Evolutionary conservation across 257 asterid genomes (phyloP), one percentile per base, ranked within the genome.

Genomic region (Primulina tabacum): DNA sequence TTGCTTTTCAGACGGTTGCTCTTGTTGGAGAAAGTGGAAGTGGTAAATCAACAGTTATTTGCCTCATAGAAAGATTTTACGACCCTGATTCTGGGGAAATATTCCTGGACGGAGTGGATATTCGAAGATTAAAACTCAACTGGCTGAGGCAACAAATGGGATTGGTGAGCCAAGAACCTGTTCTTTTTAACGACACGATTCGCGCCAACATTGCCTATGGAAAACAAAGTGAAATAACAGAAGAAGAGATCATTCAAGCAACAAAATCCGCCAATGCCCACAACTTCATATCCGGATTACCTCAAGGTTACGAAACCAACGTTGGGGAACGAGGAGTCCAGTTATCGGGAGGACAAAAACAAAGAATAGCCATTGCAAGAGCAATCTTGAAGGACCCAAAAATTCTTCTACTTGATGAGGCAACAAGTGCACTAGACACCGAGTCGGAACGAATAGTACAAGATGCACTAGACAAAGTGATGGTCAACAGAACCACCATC

Each of bases 81-180:
- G 81, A 82, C 72, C 94, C 96, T 0, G 85, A 85, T 65, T 74
- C 83, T 0, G 97, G 97, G 2, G 30, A 28, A 1, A 72, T 90
- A 55, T 28, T 52, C 43, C 60, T 88, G 62, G 97, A 88, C 28
- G 84, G 82, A 0, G 81, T 82, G 4, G 88, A 85, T 7, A 64
- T 88, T 7, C 33, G 38, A 72, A 80, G 71, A 16, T 73, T 86
- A 56, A 90, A 82, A 73, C 53, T 90, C 55, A 71, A 83, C 43
- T 90, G 96, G 96, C 83, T 90, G 8, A 82, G 97, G 75, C 88
- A 88, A 35, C 96, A 88, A 33, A 88, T 90, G 85, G 96, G 96
- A 12, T 30, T 88, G 53, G 97, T 90, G 24, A 87, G 97, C 74
- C 97, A 90, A 73, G 97, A 90, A 62, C 97, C 97, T 4, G 60